Evolutionary conservation across 345 rosid genomes (phyloP).

Genomic region (Acer negundo): DNA sequence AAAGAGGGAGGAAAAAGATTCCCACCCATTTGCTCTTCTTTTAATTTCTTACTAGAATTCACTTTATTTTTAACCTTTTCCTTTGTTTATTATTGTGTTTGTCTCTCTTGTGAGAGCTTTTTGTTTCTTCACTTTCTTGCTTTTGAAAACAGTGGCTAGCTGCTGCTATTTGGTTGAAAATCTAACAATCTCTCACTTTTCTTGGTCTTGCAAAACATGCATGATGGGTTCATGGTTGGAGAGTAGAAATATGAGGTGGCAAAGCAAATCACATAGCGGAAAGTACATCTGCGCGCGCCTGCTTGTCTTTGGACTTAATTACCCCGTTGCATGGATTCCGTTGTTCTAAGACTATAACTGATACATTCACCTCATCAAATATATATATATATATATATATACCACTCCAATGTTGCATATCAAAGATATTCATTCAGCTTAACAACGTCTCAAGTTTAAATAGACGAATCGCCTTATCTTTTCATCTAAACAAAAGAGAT

Average conservation of each 20-base stretch:
- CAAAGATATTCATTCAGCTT: no score
- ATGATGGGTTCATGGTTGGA: not conserved
- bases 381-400: no score
- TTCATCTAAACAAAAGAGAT: no score
- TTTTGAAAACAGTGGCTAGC: conserved; percentile 34
- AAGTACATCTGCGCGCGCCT: conserved; percentile 16
- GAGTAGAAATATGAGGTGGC: not conserved
- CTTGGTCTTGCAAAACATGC: conserved; percentile 21
- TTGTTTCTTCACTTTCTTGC: conserved; percentile 30
- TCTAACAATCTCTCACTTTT: conserved; percentile 37
- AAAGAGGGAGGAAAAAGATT: conserved; percentile 40
- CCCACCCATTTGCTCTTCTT: conserved; percentile 19
- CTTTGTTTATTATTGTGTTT: conserved; percentile 22
- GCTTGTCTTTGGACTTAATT: no score
- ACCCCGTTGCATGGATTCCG: not conserved
- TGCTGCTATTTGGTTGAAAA: conserved; percentile 41
- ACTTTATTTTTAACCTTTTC: conserved; percentile 20
- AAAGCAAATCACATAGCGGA: conserved; percentile 8
- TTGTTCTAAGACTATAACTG: not conserved
- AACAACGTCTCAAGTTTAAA: no score
- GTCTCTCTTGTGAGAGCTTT: conserved; percentile 22
- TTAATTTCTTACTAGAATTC: conserved; percentile 3
- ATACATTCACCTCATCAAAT: no score
- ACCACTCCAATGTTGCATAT: no score
- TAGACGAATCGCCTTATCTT: no score